Evolutionary conservation across 163 green algal species (phyloP), one percentile per base, ranked within the genome.

Genomic region (Smithsoniella earleae): DNA sequence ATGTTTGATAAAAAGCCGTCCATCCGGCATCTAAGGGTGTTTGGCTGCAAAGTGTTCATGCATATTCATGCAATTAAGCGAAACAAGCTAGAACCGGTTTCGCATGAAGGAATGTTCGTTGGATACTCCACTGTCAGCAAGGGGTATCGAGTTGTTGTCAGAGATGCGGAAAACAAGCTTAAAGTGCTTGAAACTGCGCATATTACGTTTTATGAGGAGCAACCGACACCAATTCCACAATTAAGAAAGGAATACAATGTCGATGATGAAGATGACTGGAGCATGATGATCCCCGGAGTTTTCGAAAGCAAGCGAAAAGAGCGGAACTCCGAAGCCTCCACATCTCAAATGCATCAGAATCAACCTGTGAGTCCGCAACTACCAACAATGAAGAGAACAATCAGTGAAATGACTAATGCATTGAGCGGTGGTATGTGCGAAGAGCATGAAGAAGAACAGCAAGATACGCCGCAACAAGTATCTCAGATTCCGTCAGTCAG

Each of bases 11-110:
- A n/a, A n/a, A n/a, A n/a, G n/a, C 73, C 75, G 20, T 38, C 79
- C 63, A n/a, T 81, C 1, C 65, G 27, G 2, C 28, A 37, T 27
- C 28, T 85, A 34, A 38, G 44, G 10, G 46, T 75, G 0, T 85
- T 77, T 75, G 80, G 75, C 25, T 66, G 20, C 8, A 74, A 6
- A 13, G 74, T 74, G 1, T 85, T 63, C 45, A 73, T 83, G 1
- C 65, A 72, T 27, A 31, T 77, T 2, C 75, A 73, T 2, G 30
- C 69, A 0, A 1, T 36, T 3, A 3, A 44, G 3, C 36, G 72
- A 16, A 73, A 40, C 43, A 83, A 81, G 73, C 58, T 80, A 20
- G 72, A 75, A 1, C 3, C 34, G 3, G 0, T 18, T 2, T 27
- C 20, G 34, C 16, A 40, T 0, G 37, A 27, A 2, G 77, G 77